These are phyloP conservation scores for Penicillium rolfsii DNA, from an alignment of 2,329 filamentous ascomycete species.

Conservation along the genomic window DNA sequence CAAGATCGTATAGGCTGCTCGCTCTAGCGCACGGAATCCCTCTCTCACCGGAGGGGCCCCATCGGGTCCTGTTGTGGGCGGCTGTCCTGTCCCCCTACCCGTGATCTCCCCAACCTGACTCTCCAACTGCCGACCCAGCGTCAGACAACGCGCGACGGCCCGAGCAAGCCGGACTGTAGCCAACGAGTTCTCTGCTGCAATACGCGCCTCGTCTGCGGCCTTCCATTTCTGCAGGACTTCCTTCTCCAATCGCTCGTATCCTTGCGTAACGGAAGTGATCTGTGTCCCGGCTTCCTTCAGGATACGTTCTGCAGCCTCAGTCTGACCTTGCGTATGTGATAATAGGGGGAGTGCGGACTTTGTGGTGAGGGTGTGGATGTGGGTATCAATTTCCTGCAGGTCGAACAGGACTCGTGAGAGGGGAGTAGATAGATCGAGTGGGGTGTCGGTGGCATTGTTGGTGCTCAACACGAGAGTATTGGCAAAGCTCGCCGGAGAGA, in stretches of 20 bases:
- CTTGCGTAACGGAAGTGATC: constrained; percentile 77
- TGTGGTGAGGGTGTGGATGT: constrained; percentile 87
- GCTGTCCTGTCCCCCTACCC: constrained; percentile 39
- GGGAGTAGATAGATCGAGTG: constrained; percentile 90
- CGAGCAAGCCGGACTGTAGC: constrained; percentile 77
- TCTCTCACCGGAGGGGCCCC: constrained; percentile 54
- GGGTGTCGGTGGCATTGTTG: constrained; percentile 87
- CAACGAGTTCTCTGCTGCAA: constrained; percentile 77
- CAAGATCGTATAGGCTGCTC: constrained; percentile 78
- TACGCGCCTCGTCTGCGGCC: constrained; percentile 78
- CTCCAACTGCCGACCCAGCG: constrained; percentile 83
- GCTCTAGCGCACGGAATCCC: constrained; percentile 77
- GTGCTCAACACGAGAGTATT: constrained; percentile 86
- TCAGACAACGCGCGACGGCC: constrained; percentile 75
- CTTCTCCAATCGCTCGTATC: constrained; percentile 81
- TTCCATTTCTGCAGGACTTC: constrained; percentile 86
- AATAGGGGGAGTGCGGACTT: constrained; percentile 81
- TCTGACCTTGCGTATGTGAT: constrained; percentile 74
- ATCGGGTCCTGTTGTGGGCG: constrained; percentile 38
- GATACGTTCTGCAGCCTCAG: constrained; percentile 71
- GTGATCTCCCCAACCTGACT: constrained; percentile 76
- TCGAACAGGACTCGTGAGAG: constrained; percentile 94
- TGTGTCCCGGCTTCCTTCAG: constrained; percentile 78
- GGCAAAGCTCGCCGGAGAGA: constrained; percentile 80
- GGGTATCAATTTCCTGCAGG: constrained; percentile 93